These are phyloP conservation scores for Debaryomyces tyrocola DNA, from an alignment of 805 yeast species.

Conservation along the genomic window DNA sequence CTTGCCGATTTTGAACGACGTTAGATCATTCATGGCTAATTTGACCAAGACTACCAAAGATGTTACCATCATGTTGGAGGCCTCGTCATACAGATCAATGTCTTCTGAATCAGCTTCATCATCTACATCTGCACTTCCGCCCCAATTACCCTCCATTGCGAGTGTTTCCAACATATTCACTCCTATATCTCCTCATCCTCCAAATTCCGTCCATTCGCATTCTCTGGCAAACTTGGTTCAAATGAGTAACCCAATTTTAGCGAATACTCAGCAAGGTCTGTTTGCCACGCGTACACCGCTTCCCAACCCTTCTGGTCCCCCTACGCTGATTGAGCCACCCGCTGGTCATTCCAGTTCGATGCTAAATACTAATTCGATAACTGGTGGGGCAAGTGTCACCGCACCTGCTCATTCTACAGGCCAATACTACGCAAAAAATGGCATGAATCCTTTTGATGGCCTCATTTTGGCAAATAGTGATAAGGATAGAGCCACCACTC, in stretches of 20 bases:
- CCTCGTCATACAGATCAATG: slow-evolving; percentile 33
- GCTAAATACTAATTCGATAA: background rate
- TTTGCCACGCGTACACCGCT: background rate
- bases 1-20: slow-evolving; percentile 75
- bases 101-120: slow-evolving; percentile 18
- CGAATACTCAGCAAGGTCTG: background rate
- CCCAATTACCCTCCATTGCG: slow-evolving; percentile 27
- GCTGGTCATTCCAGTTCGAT: background rate
- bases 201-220: slow-evolving; percentile 10
- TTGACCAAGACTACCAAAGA: slow-evolving; percentile 89
- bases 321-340: background rate
- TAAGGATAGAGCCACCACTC: background rate
- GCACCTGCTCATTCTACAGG: slow-evolving; percentile 35
- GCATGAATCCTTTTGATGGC: slow-evolving; percentile 41
- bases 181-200: slow-evolving; percentile 27
- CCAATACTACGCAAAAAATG: slow-evolving; percentile 34
- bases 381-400: slow-evolving; percentile 7
- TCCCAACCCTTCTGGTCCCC: background rate
- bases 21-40: slow-evolving; percentile 74
- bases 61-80: slow-evolving; percentile 80
- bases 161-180: slow-evolving; percentile 35
- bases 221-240: slow-evolving; percentile 5
- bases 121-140: slow-evolving; percentile 15
- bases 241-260: background rate
- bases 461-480: slow-evolving; percentile 26